A percentile compares a stretch with the other conserved stretches of the same genome.
These are phyloP conservation scores for Aspergillus sp. DNA, from an alignment of 2,329 filamentous ascomycete genomes.

Conservation along the genomic window DNA sequence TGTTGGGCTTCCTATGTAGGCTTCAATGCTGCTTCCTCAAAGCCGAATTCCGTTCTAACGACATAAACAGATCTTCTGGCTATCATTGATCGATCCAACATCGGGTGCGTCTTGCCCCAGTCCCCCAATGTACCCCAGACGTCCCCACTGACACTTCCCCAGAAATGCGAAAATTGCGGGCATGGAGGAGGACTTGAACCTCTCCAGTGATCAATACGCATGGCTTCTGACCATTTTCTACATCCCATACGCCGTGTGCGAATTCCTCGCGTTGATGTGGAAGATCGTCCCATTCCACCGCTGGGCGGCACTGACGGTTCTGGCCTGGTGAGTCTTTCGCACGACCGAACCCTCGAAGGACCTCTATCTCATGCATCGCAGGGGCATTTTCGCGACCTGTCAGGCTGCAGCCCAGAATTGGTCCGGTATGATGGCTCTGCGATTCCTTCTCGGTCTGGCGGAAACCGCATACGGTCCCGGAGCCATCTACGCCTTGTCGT, in stretches of 20 bases:
- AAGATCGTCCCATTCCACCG: constrained; percentile 41
- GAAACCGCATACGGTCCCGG: constrained; percentile 48
- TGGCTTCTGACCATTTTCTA: constrained; percentile 56
- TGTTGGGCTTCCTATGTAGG: constrained; percentile 41
- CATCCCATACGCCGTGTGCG: constrained; percentile 46
- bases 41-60: constrained; percentile 1
- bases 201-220: constrained; percentile 47
- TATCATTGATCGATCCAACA: constrained; percentile 51
- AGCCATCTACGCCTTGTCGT: constrained; percentile 52
- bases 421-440: constrained; percentile 48
- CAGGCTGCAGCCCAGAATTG: constrained; percentile 46
- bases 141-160: constrained; percentile 7
- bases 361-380: constrained; percentile 9
- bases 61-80: constrained; percentile 40
- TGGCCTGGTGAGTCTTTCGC: constrained; percentile 34
- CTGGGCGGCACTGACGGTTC: constrained; percentile 44
- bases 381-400: constrained; percentile 48
- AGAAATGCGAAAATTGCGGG: constrained; percentile 56
- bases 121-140: background rate
- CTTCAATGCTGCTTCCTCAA: background rate
- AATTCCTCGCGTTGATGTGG: constrained; percentile 45
- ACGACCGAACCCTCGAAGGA: background rate
- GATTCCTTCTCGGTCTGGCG: constrained; percentile 47
- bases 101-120: constrained; percentile 35
- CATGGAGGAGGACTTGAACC: constrained; percentile 49